These are phyloP conservation scores for Tylopilus balloui DNA, from an alignment of 768 basidiomycete genomes.

Conservation along the genomic window DNA sequence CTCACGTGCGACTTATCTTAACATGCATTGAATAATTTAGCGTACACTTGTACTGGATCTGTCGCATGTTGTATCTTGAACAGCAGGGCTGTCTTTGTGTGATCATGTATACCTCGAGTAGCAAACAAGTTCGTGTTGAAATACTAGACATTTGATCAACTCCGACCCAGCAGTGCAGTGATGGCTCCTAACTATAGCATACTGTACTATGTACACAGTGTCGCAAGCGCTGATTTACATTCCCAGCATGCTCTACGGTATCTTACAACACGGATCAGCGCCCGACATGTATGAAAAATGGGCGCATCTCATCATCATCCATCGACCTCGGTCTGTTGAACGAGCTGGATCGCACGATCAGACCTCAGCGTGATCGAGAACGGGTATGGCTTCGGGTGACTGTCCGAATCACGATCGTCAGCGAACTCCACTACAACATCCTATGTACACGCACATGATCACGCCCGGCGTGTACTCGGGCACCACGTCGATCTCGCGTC, in stretches of 20 bases:
- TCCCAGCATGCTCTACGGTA: background rate
- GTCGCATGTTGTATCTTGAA: conserved; percentile 15
- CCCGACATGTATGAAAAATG: background rate
- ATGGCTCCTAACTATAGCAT: background rate
- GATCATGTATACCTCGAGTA: background rate
- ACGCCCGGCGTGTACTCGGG: conserved; percentile 26
- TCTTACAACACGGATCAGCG: background rate
- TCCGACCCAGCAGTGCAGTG: background rate
- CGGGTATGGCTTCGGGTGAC: conserved; percentile 17
- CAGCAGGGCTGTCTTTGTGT: conserved; percentile 19
- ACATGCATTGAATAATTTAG: conserved; percentile 20
- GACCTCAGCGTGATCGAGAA: conserved; percentile 21
- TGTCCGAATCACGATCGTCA: background rate
- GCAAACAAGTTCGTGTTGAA: background rate
- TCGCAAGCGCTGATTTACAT: background rate
- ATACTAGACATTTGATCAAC: background rate
- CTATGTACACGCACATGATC: conserved; percentile 18
- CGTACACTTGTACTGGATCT: conserved; percentile 15
- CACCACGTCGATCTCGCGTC: conserved; percentile 25
- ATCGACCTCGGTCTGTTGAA: conserved; percentile 13
- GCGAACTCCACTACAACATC: background rate
- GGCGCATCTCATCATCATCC: background rate
- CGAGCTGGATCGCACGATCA: conserved; percentile 3
- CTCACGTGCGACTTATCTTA: conserved; percentile 10
- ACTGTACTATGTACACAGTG: background rate